These are phyloP conservation scores for Talaromyces marneffei DNA, from an alignment of 2,329 filamentous ascomycete species.

Conservation along the genomic window DNA sequence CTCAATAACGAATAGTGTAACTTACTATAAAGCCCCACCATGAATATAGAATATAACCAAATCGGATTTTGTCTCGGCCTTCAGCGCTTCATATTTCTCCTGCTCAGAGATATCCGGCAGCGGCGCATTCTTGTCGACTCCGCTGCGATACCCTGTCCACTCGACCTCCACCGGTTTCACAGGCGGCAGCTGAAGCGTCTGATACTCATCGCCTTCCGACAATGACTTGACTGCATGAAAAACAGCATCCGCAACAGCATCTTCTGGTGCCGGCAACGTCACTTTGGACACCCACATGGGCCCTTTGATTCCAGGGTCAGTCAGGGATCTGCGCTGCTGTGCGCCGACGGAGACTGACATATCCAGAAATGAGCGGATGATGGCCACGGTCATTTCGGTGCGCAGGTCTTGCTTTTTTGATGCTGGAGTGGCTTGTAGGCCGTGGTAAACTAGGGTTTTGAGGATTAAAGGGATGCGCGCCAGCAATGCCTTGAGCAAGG, in stretches of 20 bases:
- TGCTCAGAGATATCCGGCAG: conserved; percentile 38
- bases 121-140: conserved; percentile 33
- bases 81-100: conserved; percentile 38
- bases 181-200: conserved; percentile 35
- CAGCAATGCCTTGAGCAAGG: conserved; percentile 34
- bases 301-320: conserved; percentile 66
- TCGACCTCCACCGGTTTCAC: conserved; percentile 38
- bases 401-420: conserved; percentile 72
- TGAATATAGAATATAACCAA: conserved; percentile 44
- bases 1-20: not conserved
- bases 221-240: conserved; percentile 35
- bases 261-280: conserved; percentile 52
- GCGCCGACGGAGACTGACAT: conserved; percentile 51
- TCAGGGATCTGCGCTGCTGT: conserved; percentile 57
- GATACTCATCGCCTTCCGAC: conserved; percentile 28
- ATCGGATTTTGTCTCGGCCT: conserved; percentile 34
- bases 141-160: conserved; percentile 42
- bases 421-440: conserved; percentile 61
- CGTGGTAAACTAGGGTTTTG: conserved; percentile 38
- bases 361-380: conserved; percentile 62
- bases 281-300: conserved; percentile 75
- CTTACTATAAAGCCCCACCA: conserved; percentile 44
- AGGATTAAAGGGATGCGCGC: conserved; percentile 38
- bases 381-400: conserved; percentile 64
- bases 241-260: conserved; percentile 39